phyloP scores from a whole-genome alignment of 192 early-diverging fungal species.

The Rhizophagus sp. region DNA sequence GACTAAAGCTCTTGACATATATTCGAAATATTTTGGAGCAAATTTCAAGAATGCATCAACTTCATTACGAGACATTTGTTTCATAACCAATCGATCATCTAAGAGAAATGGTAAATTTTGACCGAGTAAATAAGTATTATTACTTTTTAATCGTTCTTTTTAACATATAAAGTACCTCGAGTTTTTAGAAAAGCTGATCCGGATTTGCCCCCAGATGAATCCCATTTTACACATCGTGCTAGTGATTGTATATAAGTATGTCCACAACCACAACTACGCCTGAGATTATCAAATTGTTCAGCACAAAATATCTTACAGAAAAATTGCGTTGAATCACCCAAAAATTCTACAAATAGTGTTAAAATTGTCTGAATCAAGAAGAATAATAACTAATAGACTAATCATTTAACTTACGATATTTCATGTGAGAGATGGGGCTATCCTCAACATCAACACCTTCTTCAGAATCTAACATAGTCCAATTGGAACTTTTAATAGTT shows the following conservation, averaged over 20 bases:
- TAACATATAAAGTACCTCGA: slow-evolving; percentile 44
- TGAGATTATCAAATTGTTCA: slow-evolving; percentile 89
- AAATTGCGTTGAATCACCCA: slow-evolving; percentile 74
- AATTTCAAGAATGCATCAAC: slow-evolving; percentile 86
- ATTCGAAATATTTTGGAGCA: slow-evolving; percentile 89
- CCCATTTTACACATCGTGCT: slow-evolving; percentile 84
- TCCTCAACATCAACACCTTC: slow-evolving; percentile 59
- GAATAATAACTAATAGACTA: neutral
- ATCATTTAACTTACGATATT: slow-evolving; percentile 58
- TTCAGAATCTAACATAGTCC: slow-evolving; percentile 24
- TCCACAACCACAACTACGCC: slow-evolving; percentile 82
- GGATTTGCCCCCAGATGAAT: slow-evolving; percentile 86
- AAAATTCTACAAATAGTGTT: slow-evolving; percentile 51
- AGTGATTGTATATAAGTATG: slow-evolving; percentile 83
- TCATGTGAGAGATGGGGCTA: slow-evolving; percentile 69
- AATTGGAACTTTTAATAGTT: slow-evolving; percentile 28
- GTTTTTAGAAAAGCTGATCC: slow-evolving; percentile 92
- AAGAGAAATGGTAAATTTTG: neutral
- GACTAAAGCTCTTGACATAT: slow-evolving; percentile 76
- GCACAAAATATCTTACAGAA: slow-evolving; percentile 91
- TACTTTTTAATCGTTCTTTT: slow-evolving; percentile 21
- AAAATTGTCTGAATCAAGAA: neutral
- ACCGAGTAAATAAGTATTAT: neutral
- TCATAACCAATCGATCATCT: slow-evolving; percentile 92
- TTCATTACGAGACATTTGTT: slow-evolving; percentile 83